Percentiles rank a stretch among this genome's conserved stretches.
Evolutionary conservation across 176 grass and related monocot species (phyloP).

Genomic region (Zizania latifolia): DNA sequence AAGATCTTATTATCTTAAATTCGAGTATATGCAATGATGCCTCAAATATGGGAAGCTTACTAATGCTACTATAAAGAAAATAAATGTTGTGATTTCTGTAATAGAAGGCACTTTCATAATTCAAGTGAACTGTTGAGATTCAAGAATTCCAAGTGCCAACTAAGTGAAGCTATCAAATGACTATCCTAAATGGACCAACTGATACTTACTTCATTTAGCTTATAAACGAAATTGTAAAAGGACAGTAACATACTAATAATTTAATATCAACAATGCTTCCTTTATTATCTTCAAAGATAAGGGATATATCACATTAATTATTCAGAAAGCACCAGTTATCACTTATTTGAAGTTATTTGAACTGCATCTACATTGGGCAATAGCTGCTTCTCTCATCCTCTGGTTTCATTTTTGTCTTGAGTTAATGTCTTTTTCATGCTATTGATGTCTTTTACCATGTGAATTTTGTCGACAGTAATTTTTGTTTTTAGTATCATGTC

Average conservation of each 20-base stretch:
- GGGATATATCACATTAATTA: too few species aligned
- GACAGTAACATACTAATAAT: not conserved
- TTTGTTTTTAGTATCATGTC: conserved; percentile 36
- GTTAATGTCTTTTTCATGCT: not conserved
- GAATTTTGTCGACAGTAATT: not conserved
- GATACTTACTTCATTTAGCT: not conserved
- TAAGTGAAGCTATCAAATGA: not conserved
- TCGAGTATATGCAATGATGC: not conserved
- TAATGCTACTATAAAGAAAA: conserved; percentile 19
- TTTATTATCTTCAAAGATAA: conserved; percentile 6
- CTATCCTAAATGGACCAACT: not conserved
- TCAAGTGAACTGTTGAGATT: not conserved
- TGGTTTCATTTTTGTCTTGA: not conserved
- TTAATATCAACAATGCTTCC: not conserved
- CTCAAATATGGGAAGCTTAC: not conserved
- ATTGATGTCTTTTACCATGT: not conserved
- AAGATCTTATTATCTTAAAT: not conserved
- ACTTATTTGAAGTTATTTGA: not conserved
- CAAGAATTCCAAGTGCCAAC: not conserved
- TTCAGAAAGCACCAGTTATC: not conserved
- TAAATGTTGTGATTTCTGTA: not conserved
- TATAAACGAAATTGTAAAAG: not conserved
- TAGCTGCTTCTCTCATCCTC: not conserved
- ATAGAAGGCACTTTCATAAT: not conserved
- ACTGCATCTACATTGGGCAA: not conserved